A percentile compares a stretch with the other conserved stretches of the same genome.
These are phyloP conservation scores for Dictyostelium capitatum DNA, from an alignment of 78 protist genomes.

Conservation along the genomic window DNA sequence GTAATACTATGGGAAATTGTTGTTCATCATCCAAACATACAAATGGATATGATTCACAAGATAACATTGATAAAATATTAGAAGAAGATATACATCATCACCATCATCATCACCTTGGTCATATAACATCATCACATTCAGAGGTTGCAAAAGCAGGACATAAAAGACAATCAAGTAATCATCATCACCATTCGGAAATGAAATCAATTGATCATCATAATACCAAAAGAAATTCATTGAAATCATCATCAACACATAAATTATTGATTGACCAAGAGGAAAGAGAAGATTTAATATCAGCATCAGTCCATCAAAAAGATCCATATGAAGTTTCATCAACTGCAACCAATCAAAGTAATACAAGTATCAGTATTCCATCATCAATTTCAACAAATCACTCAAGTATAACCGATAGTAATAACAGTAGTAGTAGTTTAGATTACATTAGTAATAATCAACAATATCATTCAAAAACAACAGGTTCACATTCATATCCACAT, in stretches of 20 bases:
- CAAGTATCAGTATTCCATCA: not conserved
- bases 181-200: constrained; percentile 24
- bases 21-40: constrained; percentile 44
- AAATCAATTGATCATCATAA: constrained; percentile 13
- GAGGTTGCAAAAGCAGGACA: not conserved
- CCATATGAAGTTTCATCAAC: constrained; percentile 18
- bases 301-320: constrained; percentile 28
- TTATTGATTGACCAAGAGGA: constrained; percentile 16
- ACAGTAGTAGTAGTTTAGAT: not conserved
- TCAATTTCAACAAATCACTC: not conserved
- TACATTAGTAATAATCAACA: not conserved
- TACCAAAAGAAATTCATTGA: constrained; percentile 26
- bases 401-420: not conserved
- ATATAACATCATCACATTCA: not conserved
- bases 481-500: constrained; percentile 29
- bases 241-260: not conserved
- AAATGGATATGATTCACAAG: constrained; percentile 21
- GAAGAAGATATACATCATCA: constrained; percentile 18
- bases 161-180: not conserved
- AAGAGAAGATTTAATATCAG: constrained; percentile 20
- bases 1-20: constrained; percentile 49
- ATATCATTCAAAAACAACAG: not conserved
- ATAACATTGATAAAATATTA: constrained; percentile 1
- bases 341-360: not conserved
- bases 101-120: not conserved